Base-by-base conservation (phyloP, 2,329 filamentous ascomycete species). In the Penicillium sclerotigenum region DNA sequence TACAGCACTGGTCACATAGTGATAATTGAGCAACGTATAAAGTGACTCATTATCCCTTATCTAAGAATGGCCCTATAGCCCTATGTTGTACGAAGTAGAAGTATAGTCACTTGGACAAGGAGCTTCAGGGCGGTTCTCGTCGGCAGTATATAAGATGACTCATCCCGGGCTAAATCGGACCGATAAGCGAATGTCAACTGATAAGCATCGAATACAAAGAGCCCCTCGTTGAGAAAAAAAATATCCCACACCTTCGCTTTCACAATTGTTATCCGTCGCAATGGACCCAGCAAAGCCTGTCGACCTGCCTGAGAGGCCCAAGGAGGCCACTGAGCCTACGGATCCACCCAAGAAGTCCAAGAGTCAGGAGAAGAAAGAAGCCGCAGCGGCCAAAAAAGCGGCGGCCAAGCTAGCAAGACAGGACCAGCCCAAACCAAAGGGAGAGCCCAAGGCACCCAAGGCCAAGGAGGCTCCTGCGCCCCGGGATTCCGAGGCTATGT, bases 401-500 rank as follows among this genome's bases (percentile, higher is more conserved):
- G 41, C 43, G 10, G 24, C 48, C 33, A 63, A 63, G 47, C 41
- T 52, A 34, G 53, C 53, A 43, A 56, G 11, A 24, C 38, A 43
- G 53, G 34, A 52, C n/a, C 38, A 56, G 47, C 53, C 53, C 28
- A 56, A 55, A 36, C 13, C 29, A 57, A 46, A 46, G 40, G 53
- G 34, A 29, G 34, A 52, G 28, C 67, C 64, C 8, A 71, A 68
- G 24, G 56, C 71, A 56, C 57, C 63, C 49, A 50, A 71, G 11
- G 62, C 71, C n/a, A 73, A 71, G 41, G 62, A 68, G 24, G 56
- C 65, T 46, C 56, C 61, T 41, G 60, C 65, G 13, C 67, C 73
- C 18, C 68, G 68, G 45, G 78, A 80, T 46, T 76, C 77, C 0
- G 81, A 89, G 59, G 79, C 82, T 62, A 91, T 92, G 83, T 93